Evolutionary conservation across 225 moss, liverwort and hornwort genomes (phyloP), one percentile per base, ranked within the genome.

Genomic region (Rhytidiadelphus loreus): DNA sequence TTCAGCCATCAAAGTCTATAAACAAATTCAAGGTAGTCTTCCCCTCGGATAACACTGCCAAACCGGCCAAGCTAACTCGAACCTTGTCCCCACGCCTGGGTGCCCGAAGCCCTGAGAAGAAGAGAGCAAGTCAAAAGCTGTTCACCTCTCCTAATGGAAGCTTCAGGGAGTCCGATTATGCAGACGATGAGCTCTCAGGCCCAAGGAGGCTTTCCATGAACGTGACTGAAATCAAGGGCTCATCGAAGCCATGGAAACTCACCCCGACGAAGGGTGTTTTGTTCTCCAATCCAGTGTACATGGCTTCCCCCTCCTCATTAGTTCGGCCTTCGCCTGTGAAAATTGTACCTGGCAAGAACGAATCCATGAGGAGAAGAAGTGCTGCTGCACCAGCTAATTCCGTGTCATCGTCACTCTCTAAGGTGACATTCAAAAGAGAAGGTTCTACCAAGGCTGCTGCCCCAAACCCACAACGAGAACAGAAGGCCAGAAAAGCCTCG

Each of bases 241-340:
- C 89, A 35, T 32, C 64, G 53, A 93, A 92, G 77, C 94, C 93
- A 41, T 94, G 94, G 94, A 94, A 91, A 80, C 92, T 92, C 20
- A 93, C 94, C 10, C 93, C 93, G 33, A 89, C 89, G 9, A 94
- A 88, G 87, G 92, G 93, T n/a, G 93, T 94, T 43, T 83, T 94
- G 33, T 94, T 94, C 87, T 89, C 93, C 33, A 94, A 94, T 68
- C 94, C 94, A 13, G 90, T 90, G 83, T 94, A 89, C 83, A 75
- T 90, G 25, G 62, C 89, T 23, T 88, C 88, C 84, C 88, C 92
- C 35, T 53, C 88, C 20, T 56, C 37, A 55, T 3, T 71, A 22
- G 81, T 78, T 41, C 79, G 29, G 21, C 59, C 87, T 32, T 85
- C 93, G 11, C 90, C 92, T 39, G 77, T 83, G 52, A 92, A 80